Conservation (phyloP, 2,329 filamentous ascomycete species). For the Plenodomus tracheiphilus region DNA sequence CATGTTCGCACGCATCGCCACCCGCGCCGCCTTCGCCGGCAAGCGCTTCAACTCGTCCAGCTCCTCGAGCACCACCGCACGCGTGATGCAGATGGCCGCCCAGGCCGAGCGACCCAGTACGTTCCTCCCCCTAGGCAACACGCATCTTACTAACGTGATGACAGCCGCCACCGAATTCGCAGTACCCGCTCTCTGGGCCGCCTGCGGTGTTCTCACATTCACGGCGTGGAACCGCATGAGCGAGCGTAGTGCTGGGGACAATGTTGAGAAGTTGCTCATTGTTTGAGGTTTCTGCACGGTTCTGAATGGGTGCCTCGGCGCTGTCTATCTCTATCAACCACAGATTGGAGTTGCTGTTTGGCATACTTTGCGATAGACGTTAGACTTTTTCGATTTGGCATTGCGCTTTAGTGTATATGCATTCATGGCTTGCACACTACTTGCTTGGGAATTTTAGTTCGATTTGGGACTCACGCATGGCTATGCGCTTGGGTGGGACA, state of each 20-base stretch:
- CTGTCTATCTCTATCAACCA: conserved; percentile 2
- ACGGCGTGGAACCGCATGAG: conserved; percentile 37
- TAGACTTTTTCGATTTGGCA: too few relatives aligned
- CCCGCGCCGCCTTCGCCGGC: conserved; percentile 27
- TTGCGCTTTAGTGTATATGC: too few relatives aligned
- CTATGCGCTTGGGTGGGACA: too few relatives aligned
- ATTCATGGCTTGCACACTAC: too few relatives aligned
- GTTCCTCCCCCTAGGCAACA: conserved; percentile 1
- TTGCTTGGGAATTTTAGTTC: too few relatives aligned
- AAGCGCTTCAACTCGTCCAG: conserved; percentile 37
- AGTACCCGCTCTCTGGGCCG: conserved; percentile 37
- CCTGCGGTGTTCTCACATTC: conserved; percentile 31
- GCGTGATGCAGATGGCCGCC: conserved; percentile 36
- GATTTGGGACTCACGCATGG: too few relatives aligned
- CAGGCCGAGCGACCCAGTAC: conserved; percentile 37
- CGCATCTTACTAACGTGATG: neutral
- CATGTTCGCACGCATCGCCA: conserved; percentile 22
- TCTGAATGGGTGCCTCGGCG: neutral
- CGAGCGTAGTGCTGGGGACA: conserved; percentile 23
- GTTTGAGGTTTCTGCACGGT: conserved; percentile 9
- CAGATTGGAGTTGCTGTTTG: neutral
- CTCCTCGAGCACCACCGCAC: conserved; percentile 22
- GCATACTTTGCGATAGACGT: too few relatives aligned
- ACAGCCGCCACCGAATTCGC: conserved; percentile 31
- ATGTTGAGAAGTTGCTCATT: conserved; percentile 38